Evolutionary conservation across 768 basidiomycete genomes (phyloP), one percentile per base, ranked within the genome.

Genomic region (Russula olivacea): DNA sequence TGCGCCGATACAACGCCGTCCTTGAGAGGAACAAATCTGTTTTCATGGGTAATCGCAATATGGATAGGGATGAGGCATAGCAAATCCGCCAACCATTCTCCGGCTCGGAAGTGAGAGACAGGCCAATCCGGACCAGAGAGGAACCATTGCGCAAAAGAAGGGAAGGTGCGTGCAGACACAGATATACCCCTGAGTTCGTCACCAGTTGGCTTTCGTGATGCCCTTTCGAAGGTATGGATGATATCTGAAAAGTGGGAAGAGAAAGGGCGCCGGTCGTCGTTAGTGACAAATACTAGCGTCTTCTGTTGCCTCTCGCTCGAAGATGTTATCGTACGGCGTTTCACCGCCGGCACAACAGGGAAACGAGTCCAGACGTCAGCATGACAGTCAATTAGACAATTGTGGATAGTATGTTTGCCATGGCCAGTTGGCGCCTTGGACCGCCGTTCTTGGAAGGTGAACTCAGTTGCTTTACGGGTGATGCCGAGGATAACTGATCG

Each of bases 31-130:
- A 86, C 66, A 61, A 86, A 86, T 0, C 83, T 74, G 63, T 86
- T 87, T 47, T 86, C 83, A 14, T 76, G 75, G 1, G 82, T 80
- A 32, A 87, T 68, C 0, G 85, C 86, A 43, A 86, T 76, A 23
- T 87, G 85, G 36, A 86, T 85, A 0, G 85, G 85, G 52, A 86
- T 85, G 32, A 87, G 72, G 61, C 85, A 87, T 0, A 87, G 64
- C 14, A 86, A 69, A 9, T 85, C 81, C 0, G 81, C 83, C 0
- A 87, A 68, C 86, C 86, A 86, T 69, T 87, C 83, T 40, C 86
- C 85, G 0, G 76, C 76, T 21, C 74, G 73, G 64, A 80, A 81
- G 10, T 66, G 64, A 5, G 82, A 81, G 8, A 74, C 55, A 4
- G 69, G 64, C 41, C 58, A 32, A 61, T 67, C 38, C 69, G 51